Base-by-base conservation (phyloP, 148 eudicot species). In the Selenicereus undatus region DNA sequence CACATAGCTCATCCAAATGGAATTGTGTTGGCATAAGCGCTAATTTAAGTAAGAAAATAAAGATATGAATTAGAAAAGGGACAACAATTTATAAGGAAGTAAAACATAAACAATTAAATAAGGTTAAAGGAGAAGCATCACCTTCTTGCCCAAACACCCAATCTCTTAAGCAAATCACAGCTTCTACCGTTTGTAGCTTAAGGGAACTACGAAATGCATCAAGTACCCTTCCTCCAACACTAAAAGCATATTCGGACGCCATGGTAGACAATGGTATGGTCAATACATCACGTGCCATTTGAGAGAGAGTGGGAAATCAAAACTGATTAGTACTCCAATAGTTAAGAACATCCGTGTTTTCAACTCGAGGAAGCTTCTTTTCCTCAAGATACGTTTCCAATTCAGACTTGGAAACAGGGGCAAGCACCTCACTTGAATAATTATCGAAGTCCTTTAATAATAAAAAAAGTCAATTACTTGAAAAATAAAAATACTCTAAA, bases 261-360 rank as follows among this genome's bases (percentile, higher is more conserved):
- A 76, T 24, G 1, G 71, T 56, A 5, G 79, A 56, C 8, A 76
- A 52, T 6, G 70, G 79, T 7, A 76, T 60, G 36, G 71, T 27
- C 1, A 76, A 35, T 0, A 76, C 69, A 76, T 76, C 79, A 0
- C 24, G 0, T 4, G 36, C 79, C 79, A 76, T 76, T 21, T 76
- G 69, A n/a, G 32, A 32, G 5, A 76, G 50, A 29, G 35, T 2
- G 18, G 50, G 51, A 22, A 29, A 60, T 2, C 79, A 42, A 12
- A 36, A 62, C 8, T 60, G 21, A 6, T 35, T 62, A 0, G 27
- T 32, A 26, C 22, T 76, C 70, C 71, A 32, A 21, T 21, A 35
- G 11, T 9, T 27, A 18, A 76, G 50, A 35, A 76, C 70, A 76
- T 76, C 51, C 65, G 35, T 0, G 5, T 58, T 35, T 7, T 10